A percentile compares a stretch with the other conserved stretches of the same genome.
Conservation (phyloP, 179 eudicot species). For the Spinacia oleracea region DNA sequence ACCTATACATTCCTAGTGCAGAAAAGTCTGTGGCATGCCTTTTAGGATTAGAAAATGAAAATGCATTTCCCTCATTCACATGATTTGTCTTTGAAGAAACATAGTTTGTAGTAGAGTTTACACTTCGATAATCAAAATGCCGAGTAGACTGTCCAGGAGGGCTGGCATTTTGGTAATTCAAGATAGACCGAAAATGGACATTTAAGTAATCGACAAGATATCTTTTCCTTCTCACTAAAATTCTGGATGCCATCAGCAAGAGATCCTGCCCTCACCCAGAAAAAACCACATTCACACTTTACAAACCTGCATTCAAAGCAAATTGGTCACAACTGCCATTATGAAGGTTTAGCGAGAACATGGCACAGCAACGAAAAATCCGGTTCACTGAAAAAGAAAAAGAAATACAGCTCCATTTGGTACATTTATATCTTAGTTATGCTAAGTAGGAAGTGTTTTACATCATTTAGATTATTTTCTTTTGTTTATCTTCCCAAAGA, state of each 20-base stretch:
- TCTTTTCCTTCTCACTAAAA: conserved; percentile 55
- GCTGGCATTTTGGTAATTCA: conserved; percentile 38
- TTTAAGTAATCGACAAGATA: conserved; percentile 45
- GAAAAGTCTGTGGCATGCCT: conserved; percentile 31
- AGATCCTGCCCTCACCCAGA: conserved; percentile 12
- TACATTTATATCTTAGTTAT: background rate
- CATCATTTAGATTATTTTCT: background rate
- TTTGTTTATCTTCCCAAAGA: background rate
- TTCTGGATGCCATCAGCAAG: conserved; percentile 62
- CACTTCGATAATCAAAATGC: conserved; percentile 31
- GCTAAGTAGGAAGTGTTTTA: background rate
- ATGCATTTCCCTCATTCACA: conserved; percentile 27
- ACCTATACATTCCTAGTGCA: conserved; percentile 42
- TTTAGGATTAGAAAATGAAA: conserved; percentile 22
- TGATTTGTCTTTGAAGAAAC: conserved; percentile 27
- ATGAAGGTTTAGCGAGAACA: background rate
- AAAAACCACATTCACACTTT: conserved; percentile 11
- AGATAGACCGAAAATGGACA: conserved; percentile 44
- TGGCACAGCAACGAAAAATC: background rate
- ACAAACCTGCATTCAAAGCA: conserved; percentile 20
- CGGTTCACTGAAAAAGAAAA: background rate
- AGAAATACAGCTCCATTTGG: background rate
- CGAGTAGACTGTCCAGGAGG: conserved; percentile 38
- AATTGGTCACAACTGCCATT: background rate
- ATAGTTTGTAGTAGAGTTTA: conserved; percentile 36